Percentiles rank a stretch among this genome's conserved stretches.
These are phyloP conservation scores for Podospora fimiseda DNA, from an alignment of 495 filamentous ascomycete species.

Conservation along the genomic window DNA sequence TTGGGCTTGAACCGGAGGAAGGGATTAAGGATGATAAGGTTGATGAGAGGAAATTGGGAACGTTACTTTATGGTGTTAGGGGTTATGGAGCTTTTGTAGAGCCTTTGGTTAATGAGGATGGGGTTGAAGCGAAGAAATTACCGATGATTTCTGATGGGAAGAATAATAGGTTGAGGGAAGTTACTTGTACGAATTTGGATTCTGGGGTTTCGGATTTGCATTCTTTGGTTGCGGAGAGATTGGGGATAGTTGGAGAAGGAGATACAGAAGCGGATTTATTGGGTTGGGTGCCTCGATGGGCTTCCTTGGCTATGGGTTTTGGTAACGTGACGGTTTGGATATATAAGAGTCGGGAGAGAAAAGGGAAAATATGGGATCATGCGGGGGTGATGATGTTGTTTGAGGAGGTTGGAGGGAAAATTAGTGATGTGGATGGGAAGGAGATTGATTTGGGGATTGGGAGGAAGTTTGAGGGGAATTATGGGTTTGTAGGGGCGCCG, in stretches of 20 bases:
- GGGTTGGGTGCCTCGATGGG: constrained; percentile 60
- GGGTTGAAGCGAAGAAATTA: neutral
- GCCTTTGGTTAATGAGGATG: constrained; percentile 27
- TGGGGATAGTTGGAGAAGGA: constrained; percentile 44
- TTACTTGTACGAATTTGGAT: constrained; percentile 36
- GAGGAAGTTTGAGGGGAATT: constrained; percentile 41
- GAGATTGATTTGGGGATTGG: constrained; percentile 41
- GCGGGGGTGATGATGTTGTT: constrained; percentile 62
- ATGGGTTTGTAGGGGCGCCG: constrained; percentile 44
- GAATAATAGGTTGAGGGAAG: constrained; percentile 28
- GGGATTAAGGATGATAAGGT: constrained; percentile 37
- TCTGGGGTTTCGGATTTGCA: constrained; percentile 42
- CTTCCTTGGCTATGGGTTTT: constrained; percentile 51
- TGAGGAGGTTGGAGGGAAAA: constrained; percentile 55
- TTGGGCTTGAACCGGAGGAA: constrained; percentile 29
- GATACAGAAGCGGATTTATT: constrained; percentile 57
- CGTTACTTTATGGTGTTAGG: constrained; percentile 50
- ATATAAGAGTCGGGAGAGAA: constrained; percentile 43
- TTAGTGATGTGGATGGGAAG: constrained; percentile 57
- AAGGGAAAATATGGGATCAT: constrained; percentile 68
- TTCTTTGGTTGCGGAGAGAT: constrained; percentile 36
- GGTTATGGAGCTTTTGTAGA: constrained; percentile 51
- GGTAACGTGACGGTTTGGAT: constrained; percentile 59
- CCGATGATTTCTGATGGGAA: constrained; percentile 29
- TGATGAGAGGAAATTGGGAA: constrained; percentile 47